Conservation (phyloP, 2,329 filamentous ascomycete genomes). For the Pleomassaria siparia region DNA sequence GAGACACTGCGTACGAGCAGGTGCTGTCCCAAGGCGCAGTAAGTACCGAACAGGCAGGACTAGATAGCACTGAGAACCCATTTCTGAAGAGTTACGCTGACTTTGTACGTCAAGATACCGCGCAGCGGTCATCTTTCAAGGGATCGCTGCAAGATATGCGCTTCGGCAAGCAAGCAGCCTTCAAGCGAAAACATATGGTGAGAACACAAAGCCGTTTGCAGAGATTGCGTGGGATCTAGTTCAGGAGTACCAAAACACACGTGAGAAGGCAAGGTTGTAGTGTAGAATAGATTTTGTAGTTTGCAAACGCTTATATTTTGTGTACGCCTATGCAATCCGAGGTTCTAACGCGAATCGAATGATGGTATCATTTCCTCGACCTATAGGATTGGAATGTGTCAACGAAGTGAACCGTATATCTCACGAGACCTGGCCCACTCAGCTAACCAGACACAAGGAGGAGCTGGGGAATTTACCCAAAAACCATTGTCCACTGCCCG, state of each 20-base stretch:
- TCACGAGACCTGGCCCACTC: not conserved
- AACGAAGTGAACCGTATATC: not conserved
- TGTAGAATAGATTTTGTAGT: not conserved
- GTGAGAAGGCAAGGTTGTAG: slow-evolving; percentile 42
- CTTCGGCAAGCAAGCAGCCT: slow-evolving; percentile 85
- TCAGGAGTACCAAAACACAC: slow-evolving; percentile 48
- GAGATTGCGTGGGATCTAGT: slow-evolving; percentile 78
- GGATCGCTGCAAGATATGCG: slow-evolving; percentile 87
- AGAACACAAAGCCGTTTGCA: slow-evolving; percentile 70
- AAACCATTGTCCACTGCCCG: slow-evolving; percentile 10
- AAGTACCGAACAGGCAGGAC: not conserved
- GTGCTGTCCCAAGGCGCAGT: not conserved
- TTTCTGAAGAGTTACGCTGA: not conserved
- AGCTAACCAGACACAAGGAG: slow-evolving; percentile 8
- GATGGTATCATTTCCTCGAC: slow-evolving; percentile 1
- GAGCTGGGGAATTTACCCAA: slow-evolving; percentile 4
- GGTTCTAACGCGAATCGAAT: not conserved
- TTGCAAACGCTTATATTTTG: not conserved
- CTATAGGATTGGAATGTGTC: not conserved
- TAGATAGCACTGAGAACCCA: not conserved
- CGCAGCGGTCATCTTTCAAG: slow-evolving; percentile 71
- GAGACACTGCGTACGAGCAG: not conserved
- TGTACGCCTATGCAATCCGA: not conserved
- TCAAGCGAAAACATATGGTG: slow-evolving; percentile 72
- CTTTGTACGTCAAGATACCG: slow-evolving; percentile 45